A percentile compares a stretch with the other conserved stretches of the same genome.
Conservation (phyloP, 2,329 filamentous ascomycete species). For the Kalaharituber pfeilii region DNA sequence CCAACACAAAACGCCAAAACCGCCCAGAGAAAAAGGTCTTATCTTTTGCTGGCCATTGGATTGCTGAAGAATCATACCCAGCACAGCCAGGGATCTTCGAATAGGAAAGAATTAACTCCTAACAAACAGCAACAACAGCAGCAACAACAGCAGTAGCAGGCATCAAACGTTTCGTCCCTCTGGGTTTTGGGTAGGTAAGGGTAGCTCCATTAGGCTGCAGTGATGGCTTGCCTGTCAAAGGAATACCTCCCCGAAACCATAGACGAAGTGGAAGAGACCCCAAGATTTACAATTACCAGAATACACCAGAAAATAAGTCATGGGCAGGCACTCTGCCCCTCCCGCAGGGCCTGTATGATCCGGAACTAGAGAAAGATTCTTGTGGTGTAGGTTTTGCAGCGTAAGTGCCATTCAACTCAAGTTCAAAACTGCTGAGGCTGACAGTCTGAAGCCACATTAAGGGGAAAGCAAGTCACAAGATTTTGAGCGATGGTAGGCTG, state of each 20-base stretch:
- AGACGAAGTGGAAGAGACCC: conserved; percentile 38
- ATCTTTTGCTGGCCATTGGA: too few species aligned
- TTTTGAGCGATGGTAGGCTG: conserved; percentile 82
- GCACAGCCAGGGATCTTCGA: too few species aligned
- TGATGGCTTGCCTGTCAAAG: conserved; percentile 4
- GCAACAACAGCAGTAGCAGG: too few species aligned
- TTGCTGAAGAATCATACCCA: too few species aligned
- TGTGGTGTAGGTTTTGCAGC: conserved; percentile 98
- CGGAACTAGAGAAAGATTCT: conserved; percentile 91
- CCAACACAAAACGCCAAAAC: too few species aligned
- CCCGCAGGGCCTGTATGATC: conserved; percentile 98
- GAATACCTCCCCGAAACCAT: conserved; percentile 22
- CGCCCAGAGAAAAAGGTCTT: too few species aligned
- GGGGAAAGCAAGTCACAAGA: conserved; percentile 92
- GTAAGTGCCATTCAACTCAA: conserved; percentile 38
- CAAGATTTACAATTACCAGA: conserved; percentile 69
- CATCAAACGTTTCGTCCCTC: too few species aligned
- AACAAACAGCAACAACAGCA: too few species aligned
- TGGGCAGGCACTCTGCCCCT: conserved; percentile 91
- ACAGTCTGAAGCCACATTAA: conserved; percentile 63
- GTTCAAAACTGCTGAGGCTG: conserved; percentile 10
- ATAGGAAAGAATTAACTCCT: too few species aligned
- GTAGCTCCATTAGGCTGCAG: background rate
- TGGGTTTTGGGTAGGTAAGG: background rate
- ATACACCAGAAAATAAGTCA: conserved; percentile 59